These are phyloP conservation scores for Lodderomyces parapsilosis DNA, from an alignment of 1,139 yeast species.

Conservation along the genomic window DNA sequence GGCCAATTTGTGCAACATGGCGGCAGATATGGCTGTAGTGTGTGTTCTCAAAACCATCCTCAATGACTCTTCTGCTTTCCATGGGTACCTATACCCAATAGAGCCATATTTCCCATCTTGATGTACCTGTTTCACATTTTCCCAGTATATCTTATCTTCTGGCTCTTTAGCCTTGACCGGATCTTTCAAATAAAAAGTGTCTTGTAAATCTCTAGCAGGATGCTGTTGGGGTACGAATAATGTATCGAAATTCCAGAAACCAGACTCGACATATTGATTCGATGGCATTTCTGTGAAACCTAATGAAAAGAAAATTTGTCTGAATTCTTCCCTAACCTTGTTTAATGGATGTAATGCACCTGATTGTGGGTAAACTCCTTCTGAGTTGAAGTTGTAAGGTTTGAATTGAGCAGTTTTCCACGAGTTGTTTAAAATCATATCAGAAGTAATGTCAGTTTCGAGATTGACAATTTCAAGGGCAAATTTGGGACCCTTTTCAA, in stretches of 20 bases:
- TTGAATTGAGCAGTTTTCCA: constrained; percentile 89
- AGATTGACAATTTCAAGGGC: constrained; percentile 74
- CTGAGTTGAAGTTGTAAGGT: constrained; percentile 93
- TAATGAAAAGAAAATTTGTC: constrained; percentile 95
- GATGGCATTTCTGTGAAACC: constrained; percentile 99
- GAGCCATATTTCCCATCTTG: constrained; percentile 91
- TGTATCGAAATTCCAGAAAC: constrained; percentile 98
- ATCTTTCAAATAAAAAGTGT: constrained; percentile 94
- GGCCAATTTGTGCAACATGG: constrained; percentile 85
- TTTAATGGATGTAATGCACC: constrained; percentile 97
- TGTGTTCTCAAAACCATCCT: constrained; percentile 95
- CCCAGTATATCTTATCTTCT: constrained; percentile 73
- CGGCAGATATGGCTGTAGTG: constrained; percentile 91
- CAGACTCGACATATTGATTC: constrained; percentile 94
- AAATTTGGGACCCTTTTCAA: constrained; percentile 81
- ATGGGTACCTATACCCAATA: constrained; percentile 96
- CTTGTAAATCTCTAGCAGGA: constrained; percentile 99
- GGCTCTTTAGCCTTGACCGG: constrained; percentile 81
- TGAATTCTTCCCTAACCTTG: constrained; percentile 95
- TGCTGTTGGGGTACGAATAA: constrained; percentile 98
- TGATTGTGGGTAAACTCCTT: constrained; percentile 80
- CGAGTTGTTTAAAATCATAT: constrained; percentile 76
- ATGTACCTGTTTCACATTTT: constrained; percentile 79
- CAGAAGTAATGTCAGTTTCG: constrained; percentile 93
- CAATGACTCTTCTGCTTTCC: constrained; percentile 89